Base-by-base conservation (phyloP, 495 filamentous ascomycete species). In the Aspergillus biplanus region DNA sequence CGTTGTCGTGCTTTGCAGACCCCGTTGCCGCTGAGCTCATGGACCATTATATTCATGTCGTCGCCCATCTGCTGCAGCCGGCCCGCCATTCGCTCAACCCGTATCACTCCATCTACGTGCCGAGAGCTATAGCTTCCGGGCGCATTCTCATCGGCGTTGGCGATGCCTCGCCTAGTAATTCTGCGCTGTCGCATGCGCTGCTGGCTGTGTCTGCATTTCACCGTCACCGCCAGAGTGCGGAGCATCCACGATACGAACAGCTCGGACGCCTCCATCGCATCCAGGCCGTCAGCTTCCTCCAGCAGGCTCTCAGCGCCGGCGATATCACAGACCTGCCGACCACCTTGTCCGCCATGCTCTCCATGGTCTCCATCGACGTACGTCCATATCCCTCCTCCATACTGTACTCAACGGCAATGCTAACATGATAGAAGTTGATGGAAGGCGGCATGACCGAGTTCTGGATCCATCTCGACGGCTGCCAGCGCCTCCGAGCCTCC, bases 371-470 rank as follows among this genome's bases (percentile, higher is more conserved):
- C 1, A 62, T 62, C 27, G 59, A 62, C 33, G 59, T 62, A 62
- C n/a, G 59, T 1, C 2, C 3, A 37, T 33, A 15, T 12, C 11
- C 8, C 11, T 4, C 11, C 31, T 21, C 5, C 6, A 48, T 7
- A 11, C 5, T 44, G 4, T 15, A 13, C 2, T 1, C 2, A 27
- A 27, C 1, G 21, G 21, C 39, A 5, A 7, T 6, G 31, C 47
- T 61, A 42, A 61, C n/a, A 34, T 11, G 15, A 31, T 16, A 33
- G 21, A 27, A 62, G 59, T 50, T 62, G 21, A 62, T 62, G 59
- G 49, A 62, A 55, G 59, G 59, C n/a, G 52, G 48, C 33, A 62
- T 62, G 59, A 54, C 59, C 1, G 59, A 62, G n/a, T 62, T 62
- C 50, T 62, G 59, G 59, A 62, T 62, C 34, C 59, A 62, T 47